Conservation (phyloP, 805 yeast genomes). For the Starmerella lactis-condensi region DNA sequence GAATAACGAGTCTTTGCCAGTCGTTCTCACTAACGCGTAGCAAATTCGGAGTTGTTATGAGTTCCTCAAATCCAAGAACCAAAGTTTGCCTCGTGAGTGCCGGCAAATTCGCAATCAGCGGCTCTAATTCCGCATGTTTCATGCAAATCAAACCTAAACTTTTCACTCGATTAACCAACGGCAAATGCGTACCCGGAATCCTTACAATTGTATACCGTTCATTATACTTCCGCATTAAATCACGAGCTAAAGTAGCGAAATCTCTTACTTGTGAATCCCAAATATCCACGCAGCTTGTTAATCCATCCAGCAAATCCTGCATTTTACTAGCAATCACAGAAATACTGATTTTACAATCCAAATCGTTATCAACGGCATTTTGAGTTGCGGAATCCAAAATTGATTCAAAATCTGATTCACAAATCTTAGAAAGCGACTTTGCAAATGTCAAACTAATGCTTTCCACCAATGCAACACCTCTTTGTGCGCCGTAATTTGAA, state of each 20-base stretch:
- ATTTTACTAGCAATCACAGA: background rate
- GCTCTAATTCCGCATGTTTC: constrained; percentile 26
- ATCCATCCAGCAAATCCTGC: background rate
- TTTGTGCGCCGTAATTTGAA: constrained; percentile 41
- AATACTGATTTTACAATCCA: background rate
- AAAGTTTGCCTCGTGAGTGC: constrained; percentile 1
- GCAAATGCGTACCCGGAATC: constrained; percentile 30
- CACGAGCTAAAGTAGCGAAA: constrained; percentile 50
- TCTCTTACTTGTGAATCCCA: constrained; percentile 50
- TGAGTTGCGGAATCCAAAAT: constrained; percentile 15
- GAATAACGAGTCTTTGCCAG: constrained; percentile 29
- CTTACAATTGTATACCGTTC: constrained; percentile 52
- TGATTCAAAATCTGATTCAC: constrained; percentile 26
- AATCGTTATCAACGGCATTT: background rate
- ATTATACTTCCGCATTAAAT: constrained; percentile 50
- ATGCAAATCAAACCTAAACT: constrained; percentile 31
- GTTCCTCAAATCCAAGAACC: constrained; percentile 2
- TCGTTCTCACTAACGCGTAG: constrained; percentile 3
- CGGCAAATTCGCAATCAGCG: constrained; percentile 4
- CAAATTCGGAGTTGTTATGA: background rate
- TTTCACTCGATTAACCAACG: constrained; percentile 28
- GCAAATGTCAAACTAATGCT: constrained; percentile 42
- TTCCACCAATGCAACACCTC: constrained; percentile 51
- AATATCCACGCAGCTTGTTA: constrained; percentile 11
- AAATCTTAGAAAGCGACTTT: constrained; percentile 16